phyloP scores from a whole-genome alignment of 208 protist species.

The Trypanosoma melophagium region DNA sequence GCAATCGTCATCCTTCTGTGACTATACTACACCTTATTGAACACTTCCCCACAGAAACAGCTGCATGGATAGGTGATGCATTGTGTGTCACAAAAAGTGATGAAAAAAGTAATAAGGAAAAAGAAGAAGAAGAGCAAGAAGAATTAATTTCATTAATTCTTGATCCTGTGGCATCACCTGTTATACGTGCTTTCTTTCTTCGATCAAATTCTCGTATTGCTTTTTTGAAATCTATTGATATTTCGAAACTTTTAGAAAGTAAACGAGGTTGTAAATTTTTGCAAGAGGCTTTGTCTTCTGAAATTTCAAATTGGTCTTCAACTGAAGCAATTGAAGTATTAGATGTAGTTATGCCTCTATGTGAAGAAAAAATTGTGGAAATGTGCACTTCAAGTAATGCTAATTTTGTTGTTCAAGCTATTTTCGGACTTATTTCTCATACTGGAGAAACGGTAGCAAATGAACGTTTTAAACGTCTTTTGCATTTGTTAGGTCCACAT shows the following conservation, averaged over 20 bases:
- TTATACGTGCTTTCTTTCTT: slow-evolving; percentile 59
- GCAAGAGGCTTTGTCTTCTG: slow-evolving; percentile 41
- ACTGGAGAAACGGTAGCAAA: slow-evolving; percentile 26
- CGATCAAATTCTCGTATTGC: slow-evolving; percentile 30
- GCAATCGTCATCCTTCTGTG: slow-evolving; percentile 71
- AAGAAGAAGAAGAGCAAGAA: slow-evolving; percentile 17
- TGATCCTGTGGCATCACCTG: slow-evolving; percentile 68
- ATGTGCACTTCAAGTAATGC: slow-evolving; percentile 65
- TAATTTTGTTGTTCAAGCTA: slow-evolving; percentile 84
- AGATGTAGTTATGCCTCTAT: slow-evolving; percentile 38
- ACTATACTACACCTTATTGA: slow-evolving; percentile 77
- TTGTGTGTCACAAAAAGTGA: slow-evolving; percentile 26
- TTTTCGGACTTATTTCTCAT: slow-evolving; percentile 52
- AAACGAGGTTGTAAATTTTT: slow-evolving; percentile 80
- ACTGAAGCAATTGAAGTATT: slow-evolving; percentile 41
- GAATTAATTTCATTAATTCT: slow-evolving; percentile 63
- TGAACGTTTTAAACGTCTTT: slow-evolving; percentile 34
- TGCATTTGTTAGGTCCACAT: slow-evolving; percentile 45
- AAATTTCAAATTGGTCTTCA: slow-evolving; percentile 19
- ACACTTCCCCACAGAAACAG: slow-evolving; percentile 40
- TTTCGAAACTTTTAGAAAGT: slow-evolving; percentile 46
- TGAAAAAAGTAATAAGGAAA: slow-evolving; percentile 31
- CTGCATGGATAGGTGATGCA: slow-evolving; percentile 63
- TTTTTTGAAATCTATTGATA: slow-evolving; percentile 45
- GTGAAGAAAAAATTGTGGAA: slow-evolving; percentile 45